These are phyloP conservation scores for Boletus eberwhitei DNA, from an alignment of 768 basidiomycete species.

Conservation along the genomic window DNA sequence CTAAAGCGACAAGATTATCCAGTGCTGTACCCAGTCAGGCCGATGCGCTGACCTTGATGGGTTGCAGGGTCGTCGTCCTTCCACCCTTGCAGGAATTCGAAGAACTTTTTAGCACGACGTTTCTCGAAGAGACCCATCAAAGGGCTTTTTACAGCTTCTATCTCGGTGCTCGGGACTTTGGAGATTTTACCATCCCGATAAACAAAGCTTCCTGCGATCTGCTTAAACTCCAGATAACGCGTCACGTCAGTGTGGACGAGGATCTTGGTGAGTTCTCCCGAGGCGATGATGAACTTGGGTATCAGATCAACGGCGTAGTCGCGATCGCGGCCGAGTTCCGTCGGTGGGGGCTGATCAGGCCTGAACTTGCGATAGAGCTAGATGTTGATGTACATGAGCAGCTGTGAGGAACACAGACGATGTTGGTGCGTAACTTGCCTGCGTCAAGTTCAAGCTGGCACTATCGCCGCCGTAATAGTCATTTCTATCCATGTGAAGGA, in stretches of 20 bases:
- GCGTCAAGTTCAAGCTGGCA: conserved; percentile 94
- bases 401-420: background rate
- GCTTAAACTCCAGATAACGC: conserved; percentile 99
- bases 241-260: conserved; percentile 99
- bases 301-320: conserved; percentile 98
- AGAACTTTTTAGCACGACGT: conserved; percentile 96
- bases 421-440: conserved; percentile 51
- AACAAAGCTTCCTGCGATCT: conserved; percentile 97
- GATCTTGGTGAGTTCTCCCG: conserved; percentile 95
- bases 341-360: conserved; percentile 66
- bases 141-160: conserved; percentile 92
- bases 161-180: conserved; percentile 96
- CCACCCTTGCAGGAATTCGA: conserved; percentile 94
- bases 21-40: background rate
- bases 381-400: conserved; percentile 22
- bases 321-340: conserved; percentile 90
- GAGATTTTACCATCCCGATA: conserved; percentile 96
- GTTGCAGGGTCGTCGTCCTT: conserved; percentile 93
- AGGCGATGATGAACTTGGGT: conserved; percentile 99
- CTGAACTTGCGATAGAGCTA: conserved; percentile 98
- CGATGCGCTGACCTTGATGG: conserved; percentile 73
- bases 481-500: conserved; percentile 97
- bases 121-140: conserved; percentile 99
- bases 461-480: conserved; percentile 99
- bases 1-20: conserved; percentile 36